Evolutionary conservation across 2,329 filamentous ascomycete genomes (phyloP).

Genomic region (Aspergillus carbonarius): DNA sequence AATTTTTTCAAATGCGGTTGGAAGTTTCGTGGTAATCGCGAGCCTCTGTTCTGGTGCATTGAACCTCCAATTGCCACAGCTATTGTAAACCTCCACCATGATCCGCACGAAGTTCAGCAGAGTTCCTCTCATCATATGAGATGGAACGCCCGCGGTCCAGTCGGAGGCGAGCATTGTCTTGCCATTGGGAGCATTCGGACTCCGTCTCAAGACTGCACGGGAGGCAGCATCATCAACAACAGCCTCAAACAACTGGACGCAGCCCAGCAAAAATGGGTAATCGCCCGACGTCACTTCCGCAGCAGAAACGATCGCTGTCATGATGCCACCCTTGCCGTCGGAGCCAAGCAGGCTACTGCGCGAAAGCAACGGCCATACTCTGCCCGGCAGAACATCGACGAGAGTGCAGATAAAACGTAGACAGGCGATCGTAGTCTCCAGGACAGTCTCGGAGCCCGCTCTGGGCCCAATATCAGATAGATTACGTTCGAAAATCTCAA

Average conservation of each 20-base stretch:
- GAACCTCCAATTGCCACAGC: conserved; percentile 83
- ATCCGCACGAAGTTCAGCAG: conserved; percentile 71
- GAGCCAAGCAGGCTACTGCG: conserved; percentile 77
- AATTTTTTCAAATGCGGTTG: conserved; percentile 69
- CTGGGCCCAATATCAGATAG: conserved; percentile 53
- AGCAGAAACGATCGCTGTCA: conserved; percentile 76
- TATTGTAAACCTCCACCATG: conserved; percentile 81
- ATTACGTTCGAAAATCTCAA: conserved; percentile 78
- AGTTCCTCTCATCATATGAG: conserved; percentile 72
- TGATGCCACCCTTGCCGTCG: conserved; percentile 71
- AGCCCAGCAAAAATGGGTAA: conserved; percentile 74
- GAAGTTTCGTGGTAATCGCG: conserved; percentile 66
- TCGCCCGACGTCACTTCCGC: conserved; percentile 75
- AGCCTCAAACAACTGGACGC: conserved; percentile 70
- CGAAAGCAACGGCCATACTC: conserved; percentile 86
- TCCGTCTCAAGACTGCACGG: conserved; percentile 48
- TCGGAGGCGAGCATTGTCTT: conserved; percentile 35
- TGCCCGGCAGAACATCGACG: conserved; percentile 69
- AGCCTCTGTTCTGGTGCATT: conserved; percentile 65
- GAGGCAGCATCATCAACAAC: conserved; percentile 73
- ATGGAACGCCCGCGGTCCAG: conserved; percentile 70
- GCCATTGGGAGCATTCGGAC: conserved; percentile 30
- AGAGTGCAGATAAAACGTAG: conserved; percentile 76
- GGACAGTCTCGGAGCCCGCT: conserved; percentile 62
- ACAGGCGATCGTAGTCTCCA: conserved; percentile 70